Percentiles rank a stretch among this genome's conserved stretches.
Conservation (phyloP, 352 stramenopile species). For the Phytopythium aichiense region DNA sequence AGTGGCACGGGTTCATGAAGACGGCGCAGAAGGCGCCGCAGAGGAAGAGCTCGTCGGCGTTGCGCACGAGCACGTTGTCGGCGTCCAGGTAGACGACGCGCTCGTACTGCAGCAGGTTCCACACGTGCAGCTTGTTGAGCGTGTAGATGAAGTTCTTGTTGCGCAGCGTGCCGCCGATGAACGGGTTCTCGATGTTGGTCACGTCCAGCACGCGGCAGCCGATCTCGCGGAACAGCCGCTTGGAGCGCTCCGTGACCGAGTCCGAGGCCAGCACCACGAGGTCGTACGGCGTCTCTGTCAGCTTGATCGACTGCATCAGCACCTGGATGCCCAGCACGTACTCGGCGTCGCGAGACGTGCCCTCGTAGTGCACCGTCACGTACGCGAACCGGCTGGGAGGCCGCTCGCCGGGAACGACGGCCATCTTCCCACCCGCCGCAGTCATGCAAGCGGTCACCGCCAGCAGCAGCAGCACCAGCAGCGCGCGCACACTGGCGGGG, state of each 20-base stretch:
- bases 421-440: constrained; percentile 3
- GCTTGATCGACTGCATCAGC: constrained; percentile 85
- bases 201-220: constrained; percentile 83
- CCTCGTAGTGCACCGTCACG: constrained; percentile 86
- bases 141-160: constrained; percentile 91
- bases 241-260: constrained; percentile 74
- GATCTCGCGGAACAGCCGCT: constrained; percentile 73
- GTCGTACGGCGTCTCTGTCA: constrained; percentile 76
- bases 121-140: constrained; percentile 89
- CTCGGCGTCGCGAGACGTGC: constrained; percentile 74
- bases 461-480: constrained; percentile 24
- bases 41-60: constrained; percentile 86
- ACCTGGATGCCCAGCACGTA: constrained; percentile 84
- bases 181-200: constrained; percentile 87
- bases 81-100: constrained; percentile 89
- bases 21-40: constrained; percentile 86
- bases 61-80: constrained; percentile 89
- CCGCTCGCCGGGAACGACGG: constrained; percentile 10
- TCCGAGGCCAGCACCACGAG: constrained; percentile 84
- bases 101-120: constrained; percentile 89
- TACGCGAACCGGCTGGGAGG: constrained; percentile 71
- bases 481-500: background rate
- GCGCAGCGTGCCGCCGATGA: constrained; percentile 57
- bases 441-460: constrained; percentile 5
- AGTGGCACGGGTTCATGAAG: constrained; percentile 91